Base-by-base conservation (phyloP, 371 early-diverging fungal species). In the Rhizopus arrhizus region DNA sequence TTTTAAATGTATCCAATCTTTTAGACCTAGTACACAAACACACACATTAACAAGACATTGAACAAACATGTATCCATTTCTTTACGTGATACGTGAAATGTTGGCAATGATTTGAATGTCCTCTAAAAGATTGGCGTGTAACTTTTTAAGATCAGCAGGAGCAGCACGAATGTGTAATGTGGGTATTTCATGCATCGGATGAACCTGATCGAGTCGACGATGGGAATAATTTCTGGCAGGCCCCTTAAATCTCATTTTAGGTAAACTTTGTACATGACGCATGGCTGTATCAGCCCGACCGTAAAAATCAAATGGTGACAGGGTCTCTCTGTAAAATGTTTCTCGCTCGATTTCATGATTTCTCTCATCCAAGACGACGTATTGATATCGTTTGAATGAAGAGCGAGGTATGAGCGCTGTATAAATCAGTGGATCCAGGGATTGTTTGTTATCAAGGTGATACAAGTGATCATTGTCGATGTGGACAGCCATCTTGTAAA, bases 71-170 rank as follows among this genome's bases (percentile, higher is more conserved):
- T 22, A 22, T 22, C 22, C 22, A 22, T 22, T 22, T 22, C 22
- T 22, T 56, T 67, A 62, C 67, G 52, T 69, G 22, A 75, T 69
- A n/a, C 68, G 72, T 28, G 74, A 63, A 41, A 77, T 34, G 33
- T 68, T 71, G 38, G 56, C 70, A 15, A 31, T 59, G 33, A 73
- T 66, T 0, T 62, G 52, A 45, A 69, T 38, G n/a, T 69, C 65
- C 16, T 75, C 64, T 32, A 72, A 28, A 11, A 73, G 54, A 13
- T 64, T 61, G 2, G 65, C 66, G n/a, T 57, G 52, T n/a, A 77
- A 35, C 6, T 50, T 38, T 8, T 49, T 38, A 1, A 67, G 15
- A 6, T 71, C 68, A 9, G 47, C 41, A 3, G 49, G 45, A 15
- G 48, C n/a, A 0, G 72, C 43, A 40, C 56, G 50, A 45, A 77